phyloP scores from a whole-genome alignment of 768 basidiomycete genomes.

The Ramaria sp. region DNA sequence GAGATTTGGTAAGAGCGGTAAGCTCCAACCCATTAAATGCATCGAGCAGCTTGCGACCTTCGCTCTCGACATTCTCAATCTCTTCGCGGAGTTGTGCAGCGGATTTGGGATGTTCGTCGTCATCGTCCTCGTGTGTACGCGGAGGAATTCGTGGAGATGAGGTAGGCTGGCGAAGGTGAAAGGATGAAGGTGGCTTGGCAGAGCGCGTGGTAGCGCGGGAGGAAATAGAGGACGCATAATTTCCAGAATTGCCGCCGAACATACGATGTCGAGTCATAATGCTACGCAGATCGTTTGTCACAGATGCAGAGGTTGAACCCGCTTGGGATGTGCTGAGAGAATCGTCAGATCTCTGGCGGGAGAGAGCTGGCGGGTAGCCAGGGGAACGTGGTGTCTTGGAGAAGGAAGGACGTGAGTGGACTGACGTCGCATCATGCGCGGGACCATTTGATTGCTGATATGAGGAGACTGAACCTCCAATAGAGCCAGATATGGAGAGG shows the following conservation, averaged over 20 bases:
- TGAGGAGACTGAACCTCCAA: background rate
- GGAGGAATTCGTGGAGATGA: slow-evolving; percentile 18
- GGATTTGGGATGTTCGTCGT: slow-evolving; percentile 32
- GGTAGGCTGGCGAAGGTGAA: slow-evolving; percentile 7
- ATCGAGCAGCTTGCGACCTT: slow-evolving; percentile 60
- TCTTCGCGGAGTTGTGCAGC: slow-evolving; percentile 54
- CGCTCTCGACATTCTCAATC: slow-evolving; percentile 59
- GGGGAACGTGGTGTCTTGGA: background rate
- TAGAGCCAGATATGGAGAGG: slow-evolving; percentile 12
- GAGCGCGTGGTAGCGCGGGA: slow-evolving; percentile 6
- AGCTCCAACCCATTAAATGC: slow-evolving; percentile 75
- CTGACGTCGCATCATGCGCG: slow-evolving; percentile 2
- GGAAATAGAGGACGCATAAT: slow-evolving; percentile 8
- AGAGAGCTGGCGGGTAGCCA: background rate
- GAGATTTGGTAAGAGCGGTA: slow-evolving; percentile 40
- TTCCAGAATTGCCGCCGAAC: background rate
- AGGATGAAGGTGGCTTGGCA: slow-evolving; percentile 7
- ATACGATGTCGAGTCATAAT: background rate
- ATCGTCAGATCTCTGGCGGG: slow-evolving; percentile 2
- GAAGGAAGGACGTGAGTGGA: slow-evolving; percentile 8
- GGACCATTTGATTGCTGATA: background rate
- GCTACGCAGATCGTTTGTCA: background rate
- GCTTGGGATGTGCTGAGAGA: slow-evolving; percentile 4
- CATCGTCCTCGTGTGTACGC: slow-evolving; percentile 23
- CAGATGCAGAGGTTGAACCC: slow-evolving; percentile 2